Conservation (phyloP, 2,329 filamentous ascomycete species). For the Colletotrichum shisoi region DNA sequence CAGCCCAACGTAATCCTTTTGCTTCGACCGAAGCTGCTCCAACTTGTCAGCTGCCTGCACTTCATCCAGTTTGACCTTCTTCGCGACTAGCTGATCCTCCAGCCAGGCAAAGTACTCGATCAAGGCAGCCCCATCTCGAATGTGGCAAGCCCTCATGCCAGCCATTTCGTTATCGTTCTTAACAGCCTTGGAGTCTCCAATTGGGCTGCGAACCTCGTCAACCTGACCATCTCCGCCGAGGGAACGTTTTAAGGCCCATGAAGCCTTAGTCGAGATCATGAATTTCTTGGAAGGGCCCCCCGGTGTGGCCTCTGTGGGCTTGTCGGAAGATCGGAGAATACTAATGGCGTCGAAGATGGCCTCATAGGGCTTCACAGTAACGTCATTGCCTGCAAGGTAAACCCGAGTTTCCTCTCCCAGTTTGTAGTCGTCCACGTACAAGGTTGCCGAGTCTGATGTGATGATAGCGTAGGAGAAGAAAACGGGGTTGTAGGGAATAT, state of each 20-base stretch:
- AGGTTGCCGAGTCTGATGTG: constrained; percentile 75
- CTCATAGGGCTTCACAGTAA: constrained; percentile 82
- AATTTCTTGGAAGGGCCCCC: constrained; percentile 67
- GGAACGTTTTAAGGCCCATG: constrained; percentile 88
- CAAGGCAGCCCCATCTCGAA: constrained; percentile 89
- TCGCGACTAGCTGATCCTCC: constrained; percentile 81
- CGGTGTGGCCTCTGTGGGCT: constrained; percentile 39
- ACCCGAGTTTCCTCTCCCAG: constrained; percentile 71
- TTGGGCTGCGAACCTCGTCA: constrained; percentile 85
- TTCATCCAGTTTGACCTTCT: constrained; percentile 81
- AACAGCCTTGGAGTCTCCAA: constrained; percentile 89
- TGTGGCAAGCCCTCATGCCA: constrained; percentile 93
- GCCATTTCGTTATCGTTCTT: constrained; percentile 91
- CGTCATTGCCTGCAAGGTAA: constrained; percentile 73
- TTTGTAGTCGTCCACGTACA: constrained; percentile 87
- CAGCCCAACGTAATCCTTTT: constrained; percentile 82
- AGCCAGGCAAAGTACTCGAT: constrained; percentile 97
- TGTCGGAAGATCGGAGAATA: constrained; percentile 56
- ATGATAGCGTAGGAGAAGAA: constrained; percentile 97
- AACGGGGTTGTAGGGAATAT: constrained; percentile 97
- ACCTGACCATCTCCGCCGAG: constrained; percentile 86
- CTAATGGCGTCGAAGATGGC: constrained; percentile 81
- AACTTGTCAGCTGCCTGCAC: constrained; percentile 92
- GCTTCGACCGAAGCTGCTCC: constrained; percentile 73
- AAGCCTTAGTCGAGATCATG: constrained; percentile 85